phyloP scores from a whole-genome alignment of 2,329 filamentous ascomycete genomes.

The Penicillium olsonii region DNA sequence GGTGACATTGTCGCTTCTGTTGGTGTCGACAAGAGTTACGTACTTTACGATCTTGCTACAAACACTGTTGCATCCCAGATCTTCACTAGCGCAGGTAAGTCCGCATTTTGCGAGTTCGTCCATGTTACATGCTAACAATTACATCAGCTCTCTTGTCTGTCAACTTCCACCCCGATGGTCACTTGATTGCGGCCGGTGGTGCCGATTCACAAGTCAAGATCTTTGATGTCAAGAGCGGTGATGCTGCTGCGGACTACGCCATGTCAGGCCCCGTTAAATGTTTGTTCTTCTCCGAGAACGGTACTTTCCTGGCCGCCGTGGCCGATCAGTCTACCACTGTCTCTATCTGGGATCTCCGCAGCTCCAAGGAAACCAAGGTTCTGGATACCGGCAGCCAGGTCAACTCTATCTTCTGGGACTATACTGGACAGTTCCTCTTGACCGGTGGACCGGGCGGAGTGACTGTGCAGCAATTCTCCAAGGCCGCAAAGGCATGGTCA shows the following conservation, averaged over 20 bases:
- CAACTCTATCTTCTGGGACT: conserved; percentile 82
- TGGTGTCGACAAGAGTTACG: conserved; percentile 87
- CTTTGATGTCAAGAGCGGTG: conserved; percentile 80
- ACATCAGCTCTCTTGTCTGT: conserved; percentile 69
- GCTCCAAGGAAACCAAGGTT: conserved; percentile 78
- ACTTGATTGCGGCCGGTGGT: conserved; percentile 85
- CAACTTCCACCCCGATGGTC: conserved; percentile 95
- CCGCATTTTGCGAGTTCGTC: not conserved
- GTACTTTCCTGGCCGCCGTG: conserved; percentile 88
- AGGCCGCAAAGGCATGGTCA: conserved; percentile 83
- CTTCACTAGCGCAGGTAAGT: conserved; percentile 75
- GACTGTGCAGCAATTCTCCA: conserved; percentile 86
- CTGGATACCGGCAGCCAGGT: conserved; percentile 81
- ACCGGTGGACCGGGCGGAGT: conserved; percentile 77
- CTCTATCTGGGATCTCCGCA: conserved; percentile 88
- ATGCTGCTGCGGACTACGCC: conserved; percentile 73
- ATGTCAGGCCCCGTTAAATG: conserved; percentile 67
- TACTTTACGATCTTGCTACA: conserved; percentile 77
- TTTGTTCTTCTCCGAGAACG: conserved; percentile 91
- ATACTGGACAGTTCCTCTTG: conserved; percentile 89
- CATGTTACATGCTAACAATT: conserved; percentile 16
- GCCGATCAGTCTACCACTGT: conserved; percentile 75
- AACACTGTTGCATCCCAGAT: conserved; percentile 73
- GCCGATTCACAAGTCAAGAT: conserved; percentile 78
- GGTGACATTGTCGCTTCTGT: conserved; percentile 82